Evolutionary conservation across 495 filamentous ascomycete species (phyloP), one percentile per base, ranked within the genome.

Genomic region (Pyronema domesticum): DNA sequence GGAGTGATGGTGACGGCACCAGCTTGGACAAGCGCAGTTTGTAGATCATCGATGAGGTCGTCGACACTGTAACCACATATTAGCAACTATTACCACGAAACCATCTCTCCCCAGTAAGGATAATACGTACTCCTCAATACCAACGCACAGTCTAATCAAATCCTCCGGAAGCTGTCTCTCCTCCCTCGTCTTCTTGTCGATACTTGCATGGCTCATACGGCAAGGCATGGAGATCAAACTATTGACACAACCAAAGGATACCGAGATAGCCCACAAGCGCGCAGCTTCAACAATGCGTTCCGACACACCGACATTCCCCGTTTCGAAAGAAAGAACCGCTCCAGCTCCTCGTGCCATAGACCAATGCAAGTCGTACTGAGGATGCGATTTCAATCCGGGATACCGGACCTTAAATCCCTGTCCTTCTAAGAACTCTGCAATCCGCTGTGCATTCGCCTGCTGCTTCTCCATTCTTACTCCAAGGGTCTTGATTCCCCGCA

Each of bases 141-240:
- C 91, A 36, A 98, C 87, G 68, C 91, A 98, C 56, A 98, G 68
- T 53, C 91, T 73, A 55, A 98, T 95, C 43, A 98, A 79, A 69
- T 98, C 91, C 70, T 98, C 91, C 14, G 91, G 91, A 78, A 98
- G 81, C 49, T 82, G 79, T 59, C 91, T 75, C 70, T 98, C 89
- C 64, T 76, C 71, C 61, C 91, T 74, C 54, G 89, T 95, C 74
- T 91, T 89, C 56, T 83, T 84, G 68, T 96, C 93, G 67, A 98
- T 98, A 65, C 88, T 95, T 17, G 91, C 91, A 72, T 98, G 91
- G 69, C 93, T 96, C 91, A 98, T 98, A 56, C 85, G 86, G 61
- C 91, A 98, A 9, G 91, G 91, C 91, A 98, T 94, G 70, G 87
- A 94, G 68, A 98, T 98, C 69, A 98, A 68, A 70, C 85, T 91